Conservation (phyloP, 257 asterid species). For the Solanum paucissectum region DNA sequence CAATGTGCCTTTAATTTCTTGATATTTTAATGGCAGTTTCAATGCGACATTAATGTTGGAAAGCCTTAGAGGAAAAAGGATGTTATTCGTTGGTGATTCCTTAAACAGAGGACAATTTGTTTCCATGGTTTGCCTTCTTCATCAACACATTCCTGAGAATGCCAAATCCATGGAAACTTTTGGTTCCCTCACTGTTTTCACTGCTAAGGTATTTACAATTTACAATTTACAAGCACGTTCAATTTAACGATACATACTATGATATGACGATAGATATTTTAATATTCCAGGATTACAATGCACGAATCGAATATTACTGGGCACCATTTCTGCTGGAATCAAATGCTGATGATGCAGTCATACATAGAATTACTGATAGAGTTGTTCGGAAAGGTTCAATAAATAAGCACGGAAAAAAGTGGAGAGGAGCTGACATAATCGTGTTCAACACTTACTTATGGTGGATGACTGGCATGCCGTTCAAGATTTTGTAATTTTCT, state of each 20-base stretch:
- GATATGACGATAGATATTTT: neutral
- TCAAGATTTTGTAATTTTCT: constrained; percentile 36
- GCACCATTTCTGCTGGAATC: constrained; percentile 77
- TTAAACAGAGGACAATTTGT: constrained; percentile 57
- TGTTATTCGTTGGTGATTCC: constrained; percentile 85
- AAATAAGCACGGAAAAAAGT: constrained; percentile 43
- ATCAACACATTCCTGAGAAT: constrained; percentile 32
- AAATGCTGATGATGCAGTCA: constrained; percentile 51
- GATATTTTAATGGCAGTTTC: constrained; percentile 30
- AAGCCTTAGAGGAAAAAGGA: constrained; percentile 48
- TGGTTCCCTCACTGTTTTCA: constrained; percentile 40
- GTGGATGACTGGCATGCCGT: constrained; percentile 52
- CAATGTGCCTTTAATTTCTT: neutral
- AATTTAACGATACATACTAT: neutral
- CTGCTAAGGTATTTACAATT: constrained; percentile 44
- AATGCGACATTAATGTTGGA: constrained; percentile 66
- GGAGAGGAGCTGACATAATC: constrained; percentile 65
- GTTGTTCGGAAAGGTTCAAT: constrained; percentile 47
- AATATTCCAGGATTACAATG: constrained; percentile 48
- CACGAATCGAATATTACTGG: constrained; percentile 68
- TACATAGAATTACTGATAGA: constrained; percentile 40
- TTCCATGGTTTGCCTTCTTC: constrained; percentile 72
- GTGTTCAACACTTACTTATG: constrained; percentile 73
- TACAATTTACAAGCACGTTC: neutral
- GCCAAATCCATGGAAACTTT: constrained; percentile 37